Base-by-base conservation (phyloP, 331 rosid species). In the Saraca asoca region DNA sequence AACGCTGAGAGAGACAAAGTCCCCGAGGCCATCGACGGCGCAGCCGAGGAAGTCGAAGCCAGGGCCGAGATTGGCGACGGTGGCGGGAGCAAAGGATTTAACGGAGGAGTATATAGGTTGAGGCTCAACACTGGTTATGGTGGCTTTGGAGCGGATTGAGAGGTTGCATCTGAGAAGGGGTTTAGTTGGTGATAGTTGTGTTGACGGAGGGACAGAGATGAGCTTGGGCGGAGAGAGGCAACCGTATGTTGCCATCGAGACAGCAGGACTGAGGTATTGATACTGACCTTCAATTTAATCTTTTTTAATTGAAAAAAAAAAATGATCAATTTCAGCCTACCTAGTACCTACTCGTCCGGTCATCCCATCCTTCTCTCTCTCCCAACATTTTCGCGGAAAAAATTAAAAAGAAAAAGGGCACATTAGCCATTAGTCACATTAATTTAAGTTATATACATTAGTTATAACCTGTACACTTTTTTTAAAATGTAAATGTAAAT, bases 11-110 rank as follows among this genome's bases (percentile, higher is more conserved):
- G 98, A 80, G 37, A 91, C 96, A 1, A 68, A 80, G 75, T 89
- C 96, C 0, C 96, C 95, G 0, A 91, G 70, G 6, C 92, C 90
- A 8, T 91, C 91, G 2, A 91, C 85, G 15, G 96, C 96, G 74
- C 96, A 89, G 0, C 98, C 96, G 0, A 91, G 83, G 75, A 89
- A 89, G 74, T 91, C 96, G 54, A 87, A 91, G 7, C 98, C 96
- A 0, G 96, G 95, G 9, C 98, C 98, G n/a, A 87, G 90, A 58
- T 89, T 85, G 7, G 98, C 95, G 0, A 91, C 75, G 0, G 96
- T 88, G 9, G 98, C 86, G 0, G 96, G 98, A 5, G 96, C 92
- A 66, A 91, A 91, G 43, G 92, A 57, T 71, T 80, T 83, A 4
- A 87, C 90, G 15, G 88, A 78, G 29, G 80, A 35, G 77, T 24